A percentile compares a stretch with the other conserved stretches of the same genome.
Conservation (phyloP, 257 asterid genomes). For the Petunia axillaris region DNA sequence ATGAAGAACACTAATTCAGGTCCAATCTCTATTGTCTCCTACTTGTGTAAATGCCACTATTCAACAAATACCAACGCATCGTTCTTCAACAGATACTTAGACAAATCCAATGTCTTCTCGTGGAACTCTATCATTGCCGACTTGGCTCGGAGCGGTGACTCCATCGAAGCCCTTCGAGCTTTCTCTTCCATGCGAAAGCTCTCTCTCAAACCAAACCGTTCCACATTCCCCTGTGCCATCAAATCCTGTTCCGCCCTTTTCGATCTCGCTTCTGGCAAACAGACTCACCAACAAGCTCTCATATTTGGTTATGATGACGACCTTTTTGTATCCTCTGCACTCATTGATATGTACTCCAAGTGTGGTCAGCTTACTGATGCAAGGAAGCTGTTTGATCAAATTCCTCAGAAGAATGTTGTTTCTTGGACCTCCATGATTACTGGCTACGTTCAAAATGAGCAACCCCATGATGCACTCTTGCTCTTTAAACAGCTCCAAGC, state of each 20-base stretch:
- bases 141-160: conserved; percentile 85
- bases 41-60: conserved; percentile 3
- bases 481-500: conserved; percentile 69
- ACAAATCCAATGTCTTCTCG: conserved; percentile 66
- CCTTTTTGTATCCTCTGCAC: conserved; percentile 76
- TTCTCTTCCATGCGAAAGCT: conserved; percentile 87
- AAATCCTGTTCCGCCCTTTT: conserved; percentile 79
- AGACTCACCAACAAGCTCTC: conserved; percentile 84
- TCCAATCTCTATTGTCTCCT: conserved; percentile 13
- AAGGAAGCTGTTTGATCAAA: conserved; percentile 67
- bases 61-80: conserved; percentile 49
- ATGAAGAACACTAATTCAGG: conserved; percentile 32
- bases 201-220: conserved; percentile 71
- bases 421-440: conserved; percentile 95
- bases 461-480: conserved; percentile 61
- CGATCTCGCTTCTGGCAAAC: conserved; percentile 80
- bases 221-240: conserved; percentile 84
- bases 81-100: conserved; percentile 75
- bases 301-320: conserved; percentile 67
- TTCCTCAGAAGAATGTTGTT: conserved; percentile 74
- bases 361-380: conserved; percentile 71
- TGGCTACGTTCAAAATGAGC: conserved; percentile 68
- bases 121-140: conserved; percentile 94
- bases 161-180: conserved; percentile 76
- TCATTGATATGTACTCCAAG: conserved; percentile 83